Conservation (phyloP, 148 eudicot species). For the Polygonum maritimum region DNA sequence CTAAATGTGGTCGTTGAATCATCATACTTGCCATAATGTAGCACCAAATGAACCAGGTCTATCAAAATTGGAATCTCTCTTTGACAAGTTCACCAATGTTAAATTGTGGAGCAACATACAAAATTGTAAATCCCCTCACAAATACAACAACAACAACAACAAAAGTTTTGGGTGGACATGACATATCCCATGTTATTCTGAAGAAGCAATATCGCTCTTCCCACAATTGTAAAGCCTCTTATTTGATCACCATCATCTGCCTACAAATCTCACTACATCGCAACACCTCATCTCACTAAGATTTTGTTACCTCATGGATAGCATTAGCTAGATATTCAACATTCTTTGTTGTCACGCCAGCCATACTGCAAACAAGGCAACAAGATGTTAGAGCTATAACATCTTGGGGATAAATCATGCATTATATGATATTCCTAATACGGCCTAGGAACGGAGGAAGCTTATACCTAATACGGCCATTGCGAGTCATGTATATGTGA, state of each 20-base stretch:
- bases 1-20: background rate
- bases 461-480: slow-evolving; percentile 87
- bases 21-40: background rate
- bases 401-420: background rate
- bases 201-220: background rate
- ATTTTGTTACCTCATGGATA: slow-evolving; percentile 80
- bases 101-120: background rate
- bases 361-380: slow-evolving; percentile 51
- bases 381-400: background rate
- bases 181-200: background rate
- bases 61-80: background rate
- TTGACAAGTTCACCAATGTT: background rate
- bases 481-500: slow-evolving; percentile 89
- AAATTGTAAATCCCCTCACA: background rate
- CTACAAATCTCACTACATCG: background rate
- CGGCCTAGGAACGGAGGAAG: background rate
- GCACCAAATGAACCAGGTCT: background rate
- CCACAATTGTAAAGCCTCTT: background rate
- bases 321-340: slow-evolving; percentile 91
- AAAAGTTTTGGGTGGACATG: background rate
- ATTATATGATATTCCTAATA: background rate
- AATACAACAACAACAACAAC: background rate
- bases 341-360: slow-evolving; percentile 85
- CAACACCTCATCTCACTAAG: slow-evolving; percentile 14
- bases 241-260: background rate